These are phyloP conservation scores for Parastagonospora nodorum DNA, from an alignment of 2,329 filamentous ascomycete species.

Conservation along the genomic window DNA sequence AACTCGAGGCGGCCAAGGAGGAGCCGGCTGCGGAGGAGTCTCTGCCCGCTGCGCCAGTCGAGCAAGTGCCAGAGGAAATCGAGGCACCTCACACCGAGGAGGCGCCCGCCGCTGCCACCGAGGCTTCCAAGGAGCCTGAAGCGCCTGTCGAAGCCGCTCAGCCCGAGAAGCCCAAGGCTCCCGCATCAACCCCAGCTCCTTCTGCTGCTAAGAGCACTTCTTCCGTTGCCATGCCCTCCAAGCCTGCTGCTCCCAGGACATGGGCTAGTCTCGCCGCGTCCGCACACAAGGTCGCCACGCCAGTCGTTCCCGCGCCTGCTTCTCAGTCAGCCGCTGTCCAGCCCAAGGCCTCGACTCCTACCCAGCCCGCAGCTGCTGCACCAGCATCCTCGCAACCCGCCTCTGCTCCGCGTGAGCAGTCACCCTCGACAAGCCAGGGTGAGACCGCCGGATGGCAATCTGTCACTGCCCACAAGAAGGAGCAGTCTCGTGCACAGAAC, in stretches of 20 bases:
- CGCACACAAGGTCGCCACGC: constrained; percentile 51
- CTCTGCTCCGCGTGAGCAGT: constrained; percentile 45
- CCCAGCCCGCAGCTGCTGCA: constrained; percentile 29
- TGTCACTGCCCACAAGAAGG: constrained; percentile 77
- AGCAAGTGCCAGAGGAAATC: constrained; percentile 40
- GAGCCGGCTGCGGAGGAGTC: constrained; percentile 32
- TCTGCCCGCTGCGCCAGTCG: constrained; percentile 44
- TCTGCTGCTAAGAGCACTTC: constrained; percentile 59
- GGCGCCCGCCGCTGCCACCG: constrained; percentile 42
- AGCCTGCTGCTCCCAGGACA: constrained; percentile 63
- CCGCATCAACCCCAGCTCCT: constrained; percentile 61
- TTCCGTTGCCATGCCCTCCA: constrained; percentile 60
- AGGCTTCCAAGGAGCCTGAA: constrained; percentile 42
- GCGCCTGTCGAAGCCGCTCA: constrained; percentile 42
- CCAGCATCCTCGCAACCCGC: constrained; percentile 32
- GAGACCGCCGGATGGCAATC: constrained; percentile 83
- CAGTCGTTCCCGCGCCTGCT: constrained; percentile 45
- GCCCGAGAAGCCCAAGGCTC: constrained; percentile 67
- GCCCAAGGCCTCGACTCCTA: constrained; percentile 43
- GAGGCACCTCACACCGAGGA: constrained; percentile 48
- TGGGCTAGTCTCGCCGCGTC: constrained; percentile 75
- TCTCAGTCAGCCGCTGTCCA: constrained; percentile 40
- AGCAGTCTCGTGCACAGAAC: constrained; percentile 76
- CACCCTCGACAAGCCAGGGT: constrained; percentile 53
- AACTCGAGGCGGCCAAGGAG: constrained; percentile 64